Conservation (phyloP, 768 basidiomycete genomes). For the Kwoniella dendrophila region DNA sequence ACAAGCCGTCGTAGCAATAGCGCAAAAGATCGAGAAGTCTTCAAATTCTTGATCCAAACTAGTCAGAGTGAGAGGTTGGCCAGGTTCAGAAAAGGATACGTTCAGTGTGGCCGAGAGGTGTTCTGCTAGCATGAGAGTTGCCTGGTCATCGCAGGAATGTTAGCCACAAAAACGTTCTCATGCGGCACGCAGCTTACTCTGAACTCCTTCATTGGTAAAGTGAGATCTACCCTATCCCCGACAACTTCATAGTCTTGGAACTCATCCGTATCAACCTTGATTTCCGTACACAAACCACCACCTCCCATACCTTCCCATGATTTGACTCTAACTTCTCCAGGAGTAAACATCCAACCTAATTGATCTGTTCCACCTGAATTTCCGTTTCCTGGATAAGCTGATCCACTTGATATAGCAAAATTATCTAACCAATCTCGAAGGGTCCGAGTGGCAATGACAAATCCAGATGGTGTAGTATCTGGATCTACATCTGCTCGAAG, state of each 20-base stretch:
- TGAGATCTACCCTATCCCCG: slow-evolving; percentile 42
- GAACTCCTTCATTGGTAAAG: slow-evolving; percentile 55
- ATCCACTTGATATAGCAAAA: slow-evolving; percentile 35
- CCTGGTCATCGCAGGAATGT: slow-evolving; percentile 27
- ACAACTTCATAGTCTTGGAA: slow-evolving; percentile 51
- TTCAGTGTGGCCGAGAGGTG: slow-evolving; percentile 42
- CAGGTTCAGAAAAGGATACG: slow-evolving; percentile 45
- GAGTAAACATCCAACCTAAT: slow-evolving; percentile 53
- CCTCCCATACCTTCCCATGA: slow-evolving; percentile 46
- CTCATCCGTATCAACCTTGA: slow-evolving; percentile 45
- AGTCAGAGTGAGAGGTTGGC: slow-evolving; percentile 50
- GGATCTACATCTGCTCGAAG: slow-evolving; percentile 51
- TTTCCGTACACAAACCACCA: slow-evolving; percentile 45
- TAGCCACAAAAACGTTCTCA: background rate
- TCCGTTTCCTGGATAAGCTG: background rate
- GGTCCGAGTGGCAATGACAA: slow-evolving; percentile 42
- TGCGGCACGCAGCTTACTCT: slow-evolving; percentile 39
- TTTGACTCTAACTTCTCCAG: slow-evolving; percentile 47
- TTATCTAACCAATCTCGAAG: slow-evolving; percentile 54
- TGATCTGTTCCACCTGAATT: slow-evolving; percentile 30
- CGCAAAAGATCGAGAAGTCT: slow-evolving; percentile 45
- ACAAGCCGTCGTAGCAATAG: slow-evolving; percentile 53
- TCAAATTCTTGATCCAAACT: slow-evolving; percentile 35
- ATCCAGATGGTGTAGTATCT: slow-evolving; percentile 42
- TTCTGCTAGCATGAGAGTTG: slow-evolving; percentile 49